These are phyloP conservation scores for Paecilomyces sp. DNA, from an alignment of 2,329 filamentous ascomycete species.

Conservation along the genomic window DNA sequence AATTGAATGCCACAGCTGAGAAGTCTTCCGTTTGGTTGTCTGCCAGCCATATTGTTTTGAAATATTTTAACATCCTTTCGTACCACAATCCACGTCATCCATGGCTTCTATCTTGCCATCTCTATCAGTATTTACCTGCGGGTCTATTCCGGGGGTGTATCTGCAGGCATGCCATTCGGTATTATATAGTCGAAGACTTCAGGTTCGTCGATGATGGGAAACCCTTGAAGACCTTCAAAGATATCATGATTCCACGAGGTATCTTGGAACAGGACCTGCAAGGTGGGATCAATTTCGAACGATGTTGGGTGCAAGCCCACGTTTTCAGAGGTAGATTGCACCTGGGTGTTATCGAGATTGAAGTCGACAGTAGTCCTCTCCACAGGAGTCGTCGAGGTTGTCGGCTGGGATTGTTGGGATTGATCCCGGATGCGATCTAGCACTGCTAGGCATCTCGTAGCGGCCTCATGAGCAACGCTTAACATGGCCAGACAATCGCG, in stretches of 20 bases:
- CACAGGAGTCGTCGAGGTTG: not conserved
- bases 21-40: too few relatives aligned
- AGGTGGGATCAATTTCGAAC: not conserved
- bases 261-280: not conserved
- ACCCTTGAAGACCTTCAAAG: not conserved
- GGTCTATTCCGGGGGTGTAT: not conserved
- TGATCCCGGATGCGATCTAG: not conserved
- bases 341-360: not conserved
- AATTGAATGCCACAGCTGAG: too few relatives aligned
- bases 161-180: not conserved
- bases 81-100: too few relatives aligned
- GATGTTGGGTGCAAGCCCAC: not conserved
- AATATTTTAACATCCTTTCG: too few relatives aligned
- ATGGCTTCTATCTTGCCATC: too few relatives aligned
- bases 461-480: not conserved
- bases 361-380: not conserved
- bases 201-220: not conserved
- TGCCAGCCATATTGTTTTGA: too few relatives aligned
- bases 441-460: not conserved
- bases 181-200: not conserved
- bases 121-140: too few relatives aligned
- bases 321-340: not conserved
- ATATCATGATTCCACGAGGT: not conserved
- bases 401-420: not conserved
- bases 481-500: not conserved